phyloP scores from a whole-genome alignment of 306 rosid species.

The Amphicarpaea edgeworthii region DNA sequence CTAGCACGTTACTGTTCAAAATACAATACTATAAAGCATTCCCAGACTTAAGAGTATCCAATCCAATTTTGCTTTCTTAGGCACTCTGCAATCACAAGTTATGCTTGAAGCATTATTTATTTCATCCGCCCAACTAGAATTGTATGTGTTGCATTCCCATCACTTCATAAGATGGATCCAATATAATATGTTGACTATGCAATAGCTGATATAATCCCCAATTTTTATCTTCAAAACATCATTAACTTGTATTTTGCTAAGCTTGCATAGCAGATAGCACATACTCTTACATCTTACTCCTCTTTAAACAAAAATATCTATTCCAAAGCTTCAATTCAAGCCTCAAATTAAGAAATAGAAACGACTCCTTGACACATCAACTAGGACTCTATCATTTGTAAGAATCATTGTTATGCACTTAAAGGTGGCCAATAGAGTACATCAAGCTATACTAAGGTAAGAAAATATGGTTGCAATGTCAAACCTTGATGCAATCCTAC shows the following conservation, averaged over 20 bases:
- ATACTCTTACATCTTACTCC: too few species aligned
- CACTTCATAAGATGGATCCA: not conserved
- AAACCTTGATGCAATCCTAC: constrained; percentile 1
- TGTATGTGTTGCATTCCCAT: not conserved
- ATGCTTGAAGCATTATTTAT: not conserved
- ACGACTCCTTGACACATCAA: not conserved
- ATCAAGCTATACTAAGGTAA: not conserved
- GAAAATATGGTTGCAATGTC: not conserved
- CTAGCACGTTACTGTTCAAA: not conserved
- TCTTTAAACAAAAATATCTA: too few species aligned
- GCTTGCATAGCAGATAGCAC: not conserved
- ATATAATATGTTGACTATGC: not conserved
- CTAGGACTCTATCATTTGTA: not conserved
- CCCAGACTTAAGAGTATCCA: not conserved
- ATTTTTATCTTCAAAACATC: not conserved
- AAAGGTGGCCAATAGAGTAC: constrained; percentile 12
- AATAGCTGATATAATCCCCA: not conserved
- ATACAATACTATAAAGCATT: not conserved
- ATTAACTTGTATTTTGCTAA: not conserved
- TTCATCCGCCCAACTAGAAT: not conserved
- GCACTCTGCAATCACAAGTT: not conserved
- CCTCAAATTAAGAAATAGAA: not conserved
- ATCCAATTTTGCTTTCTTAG: not conserved
- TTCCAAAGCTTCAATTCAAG: too few species aligned
- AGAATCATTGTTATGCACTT: constrained; percentile 5